Conservation (phyloP, 148 eudicot genomes). For the Amaranthus palmeri region DNA sequence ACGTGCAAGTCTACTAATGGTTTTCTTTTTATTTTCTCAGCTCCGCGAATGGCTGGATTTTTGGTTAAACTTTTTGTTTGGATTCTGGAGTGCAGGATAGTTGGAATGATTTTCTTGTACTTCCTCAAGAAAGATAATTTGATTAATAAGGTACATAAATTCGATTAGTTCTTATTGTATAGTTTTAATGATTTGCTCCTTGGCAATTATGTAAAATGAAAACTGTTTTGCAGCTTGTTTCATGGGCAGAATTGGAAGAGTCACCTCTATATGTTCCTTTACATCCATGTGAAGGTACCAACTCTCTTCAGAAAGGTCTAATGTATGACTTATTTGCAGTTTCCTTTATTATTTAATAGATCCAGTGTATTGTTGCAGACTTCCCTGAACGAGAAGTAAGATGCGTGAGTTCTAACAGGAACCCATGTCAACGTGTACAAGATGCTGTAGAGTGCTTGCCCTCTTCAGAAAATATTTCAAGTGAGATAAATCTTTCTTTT, state of each 20-base stretch:
- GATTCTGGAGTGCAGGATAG: slow-evolving; percentile 59
- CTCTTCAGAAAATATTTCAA: slow-evolving; percentile 22
- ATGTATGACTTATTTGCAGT: not conserved
- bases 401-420: slow-evolving; percentile 35
- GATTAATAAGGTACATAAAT: slow-evolving; percentile 61
- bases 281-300: slow-evolving; percentile 56
- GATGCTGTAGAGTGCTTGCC: slow-evolving; percentile 61
- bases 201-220: not conserved
- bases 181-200: not conserved
- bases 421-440: slow-evolving; percentile 56
- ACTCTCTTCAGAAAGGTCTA: not conserved
- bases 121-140: slow-evolving; percentile 71
- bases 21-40: slow-evolving; percentile 25
- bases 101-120: slow-evolving; percentile 51
- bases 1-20: not conserved
- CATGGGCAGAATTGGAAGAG: slow-evolving; percentile 77
- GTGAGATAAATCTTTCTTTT: slow-evolving; percentile 39
- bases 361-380: slow-evolving; percentile 34
- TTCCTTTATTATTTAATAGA: not conserved
- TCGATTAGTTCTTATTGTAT: not conserved
- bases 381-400: slow-evolving; percentile 40
- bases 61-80: slow-evolving; percentile 70
- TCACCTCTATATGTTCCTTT: slow-evolving; percentile 73
- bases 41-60: slow-evolving; percentile 91
- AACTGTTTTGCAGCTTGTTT: slow-evolving; percentile 66